Base-by-base conservation (phyloP, 805 yeast genomes). In the Metschnikowia cubensis region DNA sequence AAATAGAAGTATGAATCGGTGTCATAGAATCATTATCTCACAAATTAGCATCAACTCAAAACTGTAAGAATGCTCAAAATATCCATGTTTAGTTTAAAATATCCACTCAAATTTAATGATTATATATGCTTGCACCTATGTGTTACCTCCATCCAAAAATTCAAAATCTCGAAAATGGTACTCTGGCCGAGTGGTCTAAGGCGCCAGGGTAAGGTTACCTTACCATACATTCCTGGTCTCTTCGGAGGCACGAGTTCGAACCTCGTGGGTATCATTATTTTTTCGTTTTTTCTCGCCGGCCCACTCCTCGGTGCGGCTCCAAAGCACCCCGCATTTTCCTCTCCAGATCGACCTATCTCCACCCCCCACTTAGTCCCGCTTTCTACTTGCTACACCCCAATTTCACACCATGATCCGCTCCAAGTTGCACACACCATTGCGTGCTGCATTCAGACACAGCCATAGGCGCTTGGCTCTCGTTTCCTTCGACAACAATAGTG, bases 241-340 rank as follows among this genome's bases (percentile, higher is more conserved):
- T 58, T 57, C 61, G 61, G 61, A 56, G 61, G 61, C 61, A 54
- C 61, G 61, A 58, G 61, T 58, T 58, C 61, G 59, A 58, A 58
- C 59, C 61, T 58, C 61, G 61, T 54, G 61, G 61, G 57, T 58
- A 50, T 58, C 61, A 57, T 46, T 55, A 52, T 51, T 55, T 53
- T 55, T 56, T 54, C 29, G 50, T 51, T 55, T 52, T 55, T 54
- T 52, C 22, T 29, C 33, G 6, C 3, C 29, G 29, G 4, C 29
- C 29, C 4, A 15, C 25, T 33, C 32, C 29, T 10, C 8, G 29
- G 37, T 37, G 36, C 32, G 42, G 18, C 32, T 7, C 14, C 4
- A 21, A 13, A 10, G 15, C 34, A 39, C 45, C 45, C 45, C 45
- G 45, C 45, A 42, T 32, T 42, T 38, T 21, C 25, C 8, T 42